Evolutionary conservation across 2,329 filamentous ascomycete species (phyloP).

Genomic region (Chrysoporthe deuterocubensis): DNA sequence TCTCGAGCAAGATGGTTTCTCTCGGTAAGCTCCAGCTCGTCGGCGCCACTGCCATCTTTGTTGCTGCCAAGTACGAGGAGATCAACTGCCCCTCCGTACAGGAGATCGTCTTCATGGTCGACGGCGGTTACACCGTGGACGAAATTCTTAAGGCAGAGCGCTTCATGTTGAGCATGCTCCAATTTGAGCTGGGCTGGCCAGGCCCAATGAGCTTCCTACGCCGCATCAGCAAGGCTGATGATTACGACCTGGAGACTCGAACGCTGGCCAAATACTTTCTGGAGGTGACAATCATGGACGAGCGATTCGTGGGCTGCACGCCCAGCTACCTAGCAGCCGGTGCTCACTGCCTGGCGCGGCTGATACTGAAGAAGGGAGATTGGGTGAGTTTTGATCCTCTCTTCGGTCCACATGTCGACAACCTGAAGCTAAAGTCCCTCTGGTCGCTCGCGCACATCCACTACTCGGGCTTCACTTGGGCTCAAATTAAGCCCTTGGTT

Average conservation of each 20-base stretch:
- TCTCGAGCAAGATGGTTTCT: slow-evolving; percentile 93
- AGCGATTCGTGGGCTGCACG: slow-evolving; percentile 89
- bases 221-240: slow-evolving; percentile 96
- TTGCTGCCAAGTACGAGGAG: slow-evolving; percentile 98
- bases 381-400: slow-evolving; percentile 70
- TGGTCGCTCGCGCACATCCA: slow-evolving; percentile 83
- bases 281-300: slow-evolving; percentile 96
- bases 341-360: slow-evolving; percentile 86
- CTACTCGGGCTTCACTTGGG: slow-evolving; percentile 91
- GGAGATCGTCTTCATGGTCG: slow-evolving; percentile 99
- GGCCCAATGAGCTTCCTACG: slow-evolving; percentile 98
- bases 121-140: slow-evolving; percentile 83
- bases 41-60: slow-evolving; percentile 91
- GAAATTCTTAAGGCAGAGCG: slow-evolving; percentile 97
- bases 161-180: slow-evolving; percentile 96
- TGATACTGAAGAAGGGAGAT: slow-evolving; percentile 87
- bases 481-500: slow-evolving; percentile 79
- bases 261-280: slow-evolving; percentile 98
- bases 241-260: slow-evolving; percentile 93
- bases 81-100: slow-evolving; percentile 95
- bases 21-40: slow-evolving; percentile 94
- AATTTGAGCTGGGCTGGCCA: slow-evolving; percentile 97
- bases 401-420: slow-evolving; percentile 9
- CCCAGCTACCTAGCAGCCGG: slow-evolving; percentile 91
- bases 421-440: slow-evolving; percentile 29